Evolutionary conservation across 176 grass and related monocot species (phyloP), one percentile per base, ranked within the genome.

Genomic region (Avena eriantha): DNA sequence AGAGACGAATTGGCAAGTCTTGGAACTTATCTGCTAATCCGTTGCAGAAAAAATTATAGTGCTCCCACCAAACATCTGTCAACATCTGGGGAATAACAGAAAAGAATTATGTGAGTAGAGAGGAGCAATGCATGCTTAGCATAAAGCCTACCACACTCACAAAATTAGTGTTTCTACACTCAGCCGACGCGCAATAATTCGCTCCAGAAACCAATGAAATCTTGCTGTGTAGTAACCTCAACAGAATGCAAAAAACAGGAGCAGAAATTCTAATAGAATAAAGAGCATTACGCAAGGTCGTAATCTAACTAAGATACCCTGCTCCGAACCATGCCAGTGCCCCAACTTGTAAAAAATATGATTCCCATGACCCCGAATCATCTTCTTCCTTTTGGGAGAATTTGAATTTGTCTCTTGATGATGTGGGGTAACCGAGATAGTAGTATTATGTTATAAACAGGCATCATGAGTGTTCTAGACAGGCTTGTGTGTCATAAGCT

Each of bases 91-190:
- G 76, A 79, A 29, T 87, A 91, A 80, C 66, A 67, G 35, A 87
- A 75, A 90, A 48, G 14, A 10, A 57, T 35, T 34, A 2, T 60
- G 0, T 51, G 56, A 76, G 71, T 51, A 71, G 31, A 71, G 31
- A 87, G 65, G 55, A 67, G 48, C 68, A 69, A 91, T 80, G 85
- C 35, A 91, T 80, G 85, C 39, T 33, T 61, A 84, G 33, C 49
- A 87, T 68, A 87, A 84, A 91, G 68, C 74, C 83, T 80, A 84
- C 39, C 19, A 80, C 80, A 87, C 61, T 78, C 21, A 80, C 16
- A 84, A 68, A 65, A 74, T 49, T 84, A 74, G 81, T 84, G 85
- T 75, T 54, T 79, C 69, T 36, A 43, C 85, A 87, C 57, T 76
- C 80, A 80, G 57, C 76, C 58, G 66, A 69, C 78, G 68, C 67